Evolutionary conservation across 2,329 filamentous ascomycete species (phyloP).

Genomic region (Neoarthrinium moseri): DNA sequence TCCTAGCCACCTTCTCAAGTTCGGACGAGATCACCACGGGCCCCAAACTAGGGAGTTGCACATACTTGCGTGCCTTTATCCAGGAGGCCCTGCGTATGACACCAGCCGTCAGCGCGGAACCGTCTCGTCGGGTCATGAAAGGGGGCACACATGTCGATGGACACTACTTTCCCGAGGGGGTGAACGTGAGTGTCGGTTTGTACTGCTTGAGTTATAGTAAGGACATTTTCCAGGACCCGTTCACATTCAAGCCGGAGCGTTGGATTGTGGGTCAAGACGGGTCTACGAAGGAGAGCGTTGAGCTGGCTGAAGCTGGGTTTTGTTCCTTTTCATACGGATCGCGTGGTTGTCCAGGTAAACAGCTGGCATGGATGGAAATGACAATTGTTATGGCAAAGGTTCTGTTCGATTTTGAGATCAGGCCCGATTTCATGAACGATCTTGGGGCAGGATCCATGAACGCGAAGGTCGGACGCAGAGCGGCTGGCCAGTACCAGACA

Average conservation of each 20-base stretch:
- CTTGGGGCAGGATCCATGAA: neutral
- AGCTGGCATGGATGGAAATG: conserved; percentile 6
- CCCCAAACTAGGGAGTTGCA: neutral
- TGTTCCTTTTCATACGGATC: conserved; percentile 4
- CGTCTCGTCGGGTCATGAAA: conserved; percentile 9
- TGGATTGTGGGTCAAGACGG: conserved; percentile 16
- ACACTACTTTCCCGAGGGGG: conserved; percentile 9
- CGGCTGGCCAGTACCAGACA: conserved; percentile 5
- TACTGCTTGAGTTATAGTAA: conserved; percentile 10
- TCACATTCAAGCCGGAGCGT: conserved; percentile 13
- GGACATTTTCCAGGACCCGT: conserved; percentile 8
- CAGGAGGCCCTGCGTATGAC: conserved; percentile 15
- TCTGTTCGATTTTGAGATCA: conserved; percentile 4
- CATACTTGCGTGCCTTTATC: conserved; percentile 15
- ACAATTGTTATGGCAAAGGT: conserved; percentile 5
- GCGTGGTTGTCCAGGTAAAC: conserved; percentile 1
- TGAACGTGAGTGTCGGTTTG: conserved; percentile 8
- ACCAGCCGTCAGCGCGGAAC: conserved; percentile 9
- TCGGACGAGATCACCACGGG: conserved; percentile 2
- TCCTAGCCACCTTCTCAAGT: conserved; percentile 7
- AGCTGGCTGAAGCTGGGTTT: conserved; percentile 4
- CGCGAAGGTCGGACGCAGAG: conserved; percentile 1
- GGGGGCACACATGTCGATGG: conserved; percentile 7
- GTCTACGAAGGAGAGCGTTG: neutral
- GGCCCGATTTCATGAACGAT: neutral